Percentiles rank a stretch among this genome's conserved stretches.
Evolutionary conservation across 371 early-diverging fungal genomes (phyloP).

Genomic region (Mortierella sp.): DNA sequence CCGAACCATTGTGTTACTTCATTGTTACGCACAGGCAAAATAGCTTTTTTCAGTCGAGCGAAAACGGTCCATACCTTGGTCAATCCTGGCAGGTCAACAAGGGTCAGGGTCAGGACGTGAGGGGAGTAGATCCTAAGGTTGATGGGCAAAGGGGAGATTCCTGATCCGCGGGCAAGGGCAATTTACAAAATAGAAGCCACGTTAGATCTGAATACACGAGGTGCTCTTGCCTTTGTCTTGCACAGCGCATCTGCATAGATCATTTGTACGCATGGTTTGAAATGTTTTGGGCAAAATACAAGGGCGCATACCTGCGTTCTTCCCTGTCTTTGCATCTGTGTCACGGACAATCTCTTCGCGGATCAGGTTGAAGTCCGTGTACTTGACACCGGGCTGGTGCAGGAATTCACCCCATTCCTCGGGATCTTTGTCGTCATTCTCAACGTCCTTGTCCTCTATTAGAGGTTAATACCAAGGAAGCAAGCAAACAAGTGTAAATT

Average conservation of each 20-base stretch:
- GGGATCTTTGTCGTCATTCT: slow-evolving; percentile 61
- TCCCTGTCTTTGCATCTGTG: slow-evolving; percentile 94
- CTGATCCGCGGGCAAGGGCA: slow-evolving; percentile 47
- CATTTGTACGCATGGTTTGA: no score
- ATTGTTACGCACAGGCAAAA: slow-evolving; percentile 4
- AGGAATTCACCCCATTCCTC: slow-evolving; percentile 98
- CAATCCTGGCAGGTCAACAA: slow-evolving; percentile 98
- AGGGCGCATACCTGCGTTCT: slow-evolving; percentile 73
- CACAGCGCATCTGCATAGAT: no score
- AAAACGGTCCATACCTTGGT: slow-evolving; percentile 74
- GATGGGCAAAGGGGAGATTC: slow-evolving; percentile 95
- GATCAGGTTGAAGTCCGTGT: slow-evolving; percentile 93
- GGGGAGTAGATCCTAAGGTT: slow-evolving; percentile 96
- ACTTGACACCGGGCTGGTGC: slow-evolving; percentile 94
- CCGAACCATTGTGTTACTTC: slow-evolving; percentile 34
- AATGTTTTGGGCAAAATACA: no score
- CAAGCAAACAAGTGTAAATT: background rate
- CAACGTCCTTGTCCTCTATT: slow-evolving; percentile 6
- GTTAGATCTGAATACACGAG: no score
- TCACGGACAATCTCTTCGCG: slow-evolving; percentile 94
- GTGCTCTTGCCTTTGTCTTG: no score
- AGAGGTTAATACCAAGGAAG: background rate
- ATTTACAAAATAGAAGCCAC: no score
- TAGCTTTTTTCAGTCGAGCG: background rate
- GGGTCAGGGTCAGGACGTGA: slow-evolving; percentile 95